phyloP scores from a whole-genome alignment of 352 stramenopile genomes.

The Phytophthora sp. region DNA sequence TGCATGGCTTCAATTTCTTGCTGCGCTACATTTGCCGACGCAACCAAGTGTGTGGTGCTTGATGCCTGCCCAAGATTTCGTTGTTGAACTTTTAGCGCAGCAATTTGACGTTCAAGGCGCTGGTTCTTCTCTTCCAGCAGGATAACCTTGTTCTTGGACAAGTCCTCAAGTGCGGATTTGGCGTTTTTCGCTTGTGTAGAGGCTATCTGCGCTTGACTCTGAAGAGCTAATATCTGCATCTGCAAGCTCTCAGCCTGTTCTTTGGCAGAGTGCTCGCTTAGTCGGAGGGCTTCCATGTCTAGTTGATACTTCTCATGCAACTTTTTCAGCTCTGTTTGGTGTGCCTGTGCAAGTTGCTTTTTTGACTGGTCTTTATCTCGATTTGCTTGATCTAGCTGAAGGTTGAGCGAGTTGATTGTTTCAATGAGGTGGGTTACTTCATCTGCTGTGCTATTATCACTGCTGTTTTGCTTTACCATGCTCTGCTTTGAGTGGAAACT shows the following conservation, averaged over 20 bases:
- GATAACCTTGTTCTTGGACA: conserved; percentile 54
- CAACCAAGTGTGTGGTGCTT: conserved; percentile 4
- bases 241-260: conserved; percentile 55
- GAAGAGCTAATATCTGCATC: conserved; percentile 51
- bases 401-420: conserved; percentile 70
- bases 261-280: conserved; percentile 68
- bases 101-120: conserved; percentile 58
- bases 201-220: conserved; percentile 62
- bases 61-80: conserved; percentile 21
- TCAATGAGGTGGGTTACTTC: conserved; percentile 70
- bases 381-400: conserved; percentile 60
- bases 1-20: conserved; percentile 58
- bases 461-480: conserved; percentile 18
- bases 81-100: conserved; percentile 44
- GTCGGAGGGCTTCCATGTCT: conserved; percentile 67
- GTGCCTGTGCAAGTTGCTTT: conserved; percentile 38
- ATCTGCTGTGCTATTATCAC: conserved; percentile 22
- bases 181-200: conserved; percentile 57
- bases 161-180: conserved; percentile 54
- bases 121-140: conserved; percentile 72
- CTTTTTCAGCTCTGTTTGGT: conserved; percentile 66
- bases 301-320: conserved; percentile 69
- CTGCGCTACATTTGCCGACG: conserved; percentile 12
- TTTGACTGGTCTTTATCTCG: conserved; percentile 43
- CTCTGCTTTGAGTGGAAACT: conserved; percentile 45